These are phyloP conservation scores for Heracleum sosnowskyi DNA, from an alignment of 129 eudicot species.

Conservation along the genomic window DNA sequence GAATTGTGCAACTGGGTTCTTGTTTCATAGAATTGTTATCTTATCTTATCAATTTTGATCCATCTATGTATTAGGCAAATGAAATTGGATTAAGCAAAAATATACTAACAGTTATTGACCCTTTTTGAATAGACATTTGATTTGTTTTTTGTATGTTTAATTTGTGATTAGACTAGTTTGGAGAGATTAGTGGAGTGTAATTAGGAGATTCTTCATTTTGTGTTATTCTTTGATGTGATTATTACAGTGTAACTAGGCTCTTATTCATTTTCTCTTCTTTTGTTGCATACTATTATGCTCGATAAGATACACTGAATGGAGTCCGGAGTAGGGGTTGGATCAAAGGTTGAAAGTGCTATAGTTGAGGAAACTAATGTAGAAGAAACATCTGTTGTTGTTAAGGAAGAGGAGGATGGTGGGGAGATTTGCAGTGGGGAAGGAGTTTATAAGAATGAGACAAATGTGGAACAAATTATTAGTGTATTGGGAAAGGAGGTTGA, in stretches of 20 bases:
- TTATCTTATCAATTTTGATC: not conserved
- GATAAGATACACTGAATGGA: constrained; percentile 35
- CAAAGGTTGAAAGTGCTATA: constrained; percentile 41
- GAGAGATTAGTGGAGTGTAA: not conserved
- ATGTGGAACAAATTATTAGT: constrained; percentile 25
- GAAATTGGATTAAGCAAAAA: not conserved
- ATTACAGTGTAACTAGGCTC: not conserved
- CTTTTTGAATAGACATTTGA: not conserved
- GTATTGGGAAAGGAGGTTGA: constrained; percentile 26
- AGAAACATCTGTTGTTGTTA: constrained; percentile 15
- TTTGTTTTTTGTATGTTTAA: not conserved
- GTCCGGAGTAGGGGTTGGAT: constrained; percentile 49
- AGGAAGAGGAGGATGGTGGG: constrained; percentile 24
- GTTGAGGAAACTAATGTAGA: constrained; percentile 21
- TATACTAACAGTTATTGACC: not conserved
- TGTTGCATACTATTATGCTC: not conserved
- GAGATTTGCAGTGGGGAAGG: constrained; percentile 10
- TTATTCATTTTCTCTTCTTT: not conserved
- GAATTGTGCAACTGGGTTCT: constrained; percentile 8
- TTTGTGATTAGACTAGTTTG: not conserved
- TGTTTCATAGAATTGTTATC: not conserved
- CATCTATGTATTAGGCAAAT: not conserved
- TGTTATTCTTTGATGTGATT: not conserved
- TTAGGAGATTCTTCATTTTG: not conserved
- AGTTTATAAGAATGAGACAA: constrained; percentile 13